These are phyloP conservation scores for Chrysosporium keratinophilum DNA, from an alignment of 2,329 filamentous ascomycete species.

Conservation along the genomic window DNA sequence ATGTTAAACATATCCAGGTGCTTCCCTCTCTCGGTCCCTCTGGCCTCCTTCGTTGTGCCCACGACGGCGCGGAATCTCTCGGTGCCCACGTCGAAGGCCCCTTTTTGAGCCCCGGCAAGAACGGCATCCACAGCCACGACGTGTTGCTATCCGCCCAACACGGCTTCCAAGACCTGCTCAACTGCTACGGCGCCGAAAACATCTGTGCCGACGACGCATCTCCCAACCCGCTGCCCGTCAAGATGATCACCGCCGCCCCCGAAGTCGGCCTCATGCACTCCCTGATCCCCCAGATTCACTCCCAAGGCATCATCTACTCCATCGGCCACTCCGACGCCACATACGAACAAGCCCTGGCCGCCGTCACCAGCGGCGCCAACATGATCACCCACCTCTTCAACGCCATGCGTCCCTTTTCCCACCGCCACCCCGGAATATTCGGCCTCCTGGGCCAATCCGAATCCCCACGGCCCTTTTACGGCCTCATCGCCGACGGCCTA, in stretches of 20 bases:
- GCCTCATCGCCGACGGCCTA: conserved; percentile 81
- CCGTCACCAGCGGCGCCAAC: conserved; percentile 62
- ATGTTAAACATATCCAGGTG: conserved; percentile 28
- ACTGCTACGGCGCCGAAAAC: conserved; percentile 56
- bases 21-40: conserved; percentile 70
- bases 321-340: conserved; percentile 82
- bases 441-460: conserved; percentile 65
- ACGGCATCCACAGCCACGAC: conserved; percentile 70
- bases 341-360: conserved; percentile 66
- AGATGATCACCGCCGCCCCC: conserved; percentile 77
- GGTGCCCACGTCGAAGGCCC: conserved; percentile 88
- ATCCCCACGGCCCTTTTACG: conserved; percentile 58
- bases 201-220: conserved; percentile 31
- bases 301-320: conserved; percentile 60
- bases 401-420: conserved; percentile 80
- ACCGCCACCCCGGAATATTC: conserved; percentile 84
- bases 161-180: conserved; percentile 48
- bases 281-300: conserved; percentile 56
- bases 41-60: conserved; percentile 47
- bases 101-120: conserved; percentile 71
- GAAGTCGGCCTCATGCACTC: conserved; percentile 62
- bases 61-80: conserved; percentile 70
- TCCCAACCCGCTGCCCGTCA: conserved; percentile 39
- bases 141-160: conserved; percentile 56
- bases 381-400: conserved; percentile 96